These are phyloP conservation scores for Nitzschia putrida DNA, from an alignment of 108 stramenopile genomes.

Conservation along the genomic window DNA sequence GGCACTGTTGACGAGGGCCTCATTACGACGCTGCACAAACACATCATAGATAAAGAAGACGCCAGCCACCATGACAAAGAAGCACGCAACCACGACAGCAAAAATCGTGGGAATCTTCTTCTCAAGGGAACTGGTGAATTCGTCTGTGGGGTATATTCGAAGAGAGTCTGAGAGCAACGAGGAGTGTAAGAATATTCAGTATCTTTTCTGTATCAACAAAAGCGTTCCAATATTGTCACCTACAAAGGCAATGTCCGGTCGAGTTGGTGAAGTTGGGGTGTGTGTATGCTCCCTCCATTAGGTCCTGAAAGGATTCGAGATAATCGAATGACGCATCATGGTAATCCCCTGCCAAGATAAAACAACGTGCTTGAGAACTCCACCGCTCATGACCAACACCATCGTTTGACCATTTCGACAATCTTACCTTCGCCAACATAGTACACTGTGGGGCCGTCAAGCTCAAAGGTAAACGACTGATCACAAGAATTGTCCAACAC, in stretches of 20 bases:
- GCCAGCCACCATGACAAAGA: slow-evolving; percentile 44
- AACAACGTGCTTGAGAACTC: too few relatives aligned
- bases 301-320: background rate
- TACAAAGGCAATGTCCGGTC: too few relatives aligned
- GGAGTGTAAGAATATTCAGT: background rate
- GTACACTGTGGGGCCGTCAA: background rate
- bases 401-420: background rate
- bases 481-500: slow-evolving; percentile 1
- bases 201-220: too few relatives aligned
- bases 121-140: slow-evolving; percentile 37
- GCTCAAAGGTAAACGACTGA: background rate
- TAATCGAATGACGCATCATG: background rate
- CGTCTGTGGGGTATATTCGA: slow-evolving; percentile 52
- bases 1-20: background rate
- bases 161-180: background rate
- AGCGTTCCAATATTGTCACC: too few relatives aligned
- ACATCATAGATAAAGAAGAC: slow-evolving; percentile 57
- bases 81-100: slow-evolving; percentile 33
- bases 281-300: background rate
- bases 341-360: background rate
- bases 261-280: too few relatives aligned
- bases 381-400: background rate
- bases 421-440: background rate
- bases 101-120: slow-evolving; percentile 24
- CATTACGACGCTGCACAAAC: slow-evolving; percentile 50